Evolutionary conservation across 2,329 filamentous ascomycete species (phyloP).

Genomic region (Colletotrichum scovillei): DNA sequence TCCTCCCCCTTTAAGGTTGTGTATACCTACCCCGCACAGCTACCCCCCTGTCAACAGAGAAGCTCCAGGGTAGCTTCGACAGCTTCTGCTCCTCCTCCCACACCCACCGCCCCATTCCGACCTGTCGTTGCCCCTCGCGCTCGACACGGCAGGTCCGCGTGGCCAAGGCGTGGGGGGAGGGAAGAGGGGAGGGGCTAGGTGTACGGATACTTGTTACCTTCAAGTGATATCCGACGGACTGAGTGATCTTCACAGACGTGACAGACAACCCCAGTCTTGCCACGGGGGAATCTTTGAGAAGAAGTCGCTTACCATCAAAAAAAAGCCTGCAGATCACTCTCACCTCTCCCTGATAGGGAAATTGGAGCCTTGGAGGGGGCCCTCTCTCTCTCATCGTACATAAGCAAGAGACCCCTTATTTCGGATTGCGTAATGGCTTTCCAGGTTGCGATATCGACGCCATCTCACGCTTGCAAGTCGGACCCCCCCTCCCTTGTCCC

Average conservation of each 20-base stretch:
- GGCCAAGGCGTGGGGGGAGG: conserved; percentile 8
- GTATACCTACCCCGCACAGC: conserved; percentile 23
- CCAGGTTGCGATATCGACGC: neutral
- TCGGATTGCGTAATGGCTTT: conserved; percentile 9
- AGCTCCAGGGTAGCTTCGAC: conserved; percentile 15
- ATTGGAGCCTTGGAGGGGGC: neutral
- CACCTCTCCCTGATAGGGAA: neutral
- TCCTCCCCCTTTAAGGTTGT: neutral
- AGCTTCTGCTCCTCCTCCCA: neutral
- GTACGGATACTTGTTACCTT: too few relatives aligned
- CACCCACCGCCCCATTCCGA: neutral
- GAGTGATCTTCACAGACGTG: neutral
- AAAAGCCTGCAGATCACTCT: neutral
- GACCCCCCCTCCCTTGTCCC: conserved; percentile 16
- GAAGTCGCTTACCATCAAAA: neutral
- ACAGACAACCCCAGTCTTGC: neutral
- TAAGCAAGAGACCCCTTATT: neutral
- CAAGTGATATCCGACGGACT: neutral
- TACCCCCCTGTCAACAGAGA: conserved; percentile 1
- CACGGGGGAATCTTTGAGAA: neutral
- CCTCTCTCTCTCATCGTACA: neutral
- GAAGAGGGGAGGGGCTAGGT: neutral
- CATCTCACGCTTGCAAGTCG: neutral
- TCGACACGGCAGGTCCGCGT: conserved; percentile 12
- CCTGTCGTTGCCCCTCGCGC: conserved; percentile 15